Conservation (phyloP, 495 filamentous ascomycete genomes). For the Trypethelium eluteriae region DNA sequence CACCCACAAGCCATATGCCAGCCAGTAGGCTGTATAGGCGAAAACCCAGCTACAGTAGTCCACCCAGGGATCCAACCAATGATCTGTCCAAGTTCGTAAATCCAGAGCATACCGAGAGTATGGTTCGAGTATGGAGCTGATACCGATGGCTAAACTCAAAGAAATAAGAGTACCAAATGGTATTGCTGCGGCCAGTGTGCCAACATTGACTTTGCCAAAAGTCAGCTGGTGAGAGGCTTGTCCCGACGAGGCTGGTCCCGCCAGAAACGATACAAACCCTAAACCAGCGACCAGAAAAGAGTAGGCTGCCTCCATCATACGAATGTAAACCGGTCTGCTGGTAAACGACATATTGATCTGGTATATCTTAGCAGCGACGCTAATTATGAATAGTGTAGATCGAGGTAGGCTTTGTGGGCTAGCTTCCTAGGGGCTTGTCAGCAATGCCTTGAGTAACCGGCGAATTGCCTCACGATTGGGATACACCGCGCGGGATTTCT, state of each 20-base stretch:
- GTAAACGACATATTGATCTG: constrained; percentile 8
- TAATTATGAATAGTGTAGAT: not conserved
- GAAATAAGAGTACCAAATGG: constrained; percentile 7
- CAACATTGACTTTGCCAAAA: constrained; percentile 1
- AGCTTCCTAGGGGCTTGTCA: constrained; percentile 3
- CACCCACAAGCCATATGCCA: constrained; percentile 4
- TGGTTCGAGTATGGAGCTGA: constrained; percentile 1
- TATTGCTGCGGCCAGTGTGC: not conserved
- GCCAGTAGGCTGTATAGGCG: not conserved
- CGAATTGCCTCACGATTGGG: not conserved
- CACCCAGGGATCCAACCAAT: not conserved
- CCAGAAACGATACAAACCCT: not conserved
- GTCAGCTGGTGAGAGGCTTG: not conserved
- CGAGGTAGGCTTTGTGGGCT: not conserved
- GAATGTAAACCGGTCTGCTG: not conserved
- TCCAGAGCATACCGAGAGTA: not conserved
- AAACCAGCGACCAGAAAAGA: not conserved
- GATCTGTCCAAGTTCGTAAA: constrained; percentile 5
- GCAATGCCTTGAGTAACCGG: constrained; percentile 1
- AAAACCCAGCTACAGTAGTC: not conserved
- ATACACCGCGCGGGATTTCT: not conserved
- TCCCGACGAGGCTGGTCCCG: not conserved
- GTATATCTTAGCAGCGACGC: constrained; percentile 1
- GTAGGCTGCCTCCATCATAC: not conserved
- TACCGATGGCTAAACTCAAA: not conserved